Percentiles rank a stretch among this genome's conserved stretches.
phyloP scores from a whole-genome alignment of 2,329 filamentous ascomycete genomes.

The Simplicillium sp. region DNA sequence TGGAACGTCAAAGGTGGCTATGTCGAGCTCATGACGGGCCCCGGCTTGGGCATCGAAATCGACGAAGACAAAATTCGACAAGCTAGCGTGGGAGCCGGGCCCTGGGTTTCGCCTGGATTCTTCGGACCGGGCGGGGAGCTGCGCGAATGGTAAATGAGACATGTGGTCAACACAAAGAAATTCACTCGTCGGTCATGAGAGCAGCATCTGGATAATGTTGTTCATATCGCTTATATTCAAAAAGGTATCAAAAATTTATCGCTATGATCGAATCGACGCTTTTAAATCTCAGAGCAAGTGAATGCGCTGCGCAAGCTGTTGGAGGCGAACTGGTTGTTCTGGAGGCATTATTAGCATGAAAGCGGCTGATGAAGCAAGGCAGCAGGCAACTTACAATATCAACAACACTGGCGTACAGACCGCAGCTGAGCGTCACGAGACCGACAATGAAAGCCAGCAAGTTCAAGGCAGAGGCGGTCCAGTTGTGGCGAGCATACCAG shows the following conservation, averaged over 20 bases:
- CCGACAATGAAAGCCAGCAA: constrained; percentile 18
- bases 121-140: constrained; percentile 57
- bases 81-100: constrained; percentile 44
- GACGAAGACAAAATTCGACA: constrained; percentile 59
- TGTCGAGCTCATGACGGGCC: constrained; percentile 47
- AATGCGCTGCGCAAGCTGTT: constrained; percentile 17
- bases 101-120: constrained; percentile 60
- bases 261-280: neutral
- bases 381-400: constrained; percentile 18
- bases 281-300: constrained; percentile 12
- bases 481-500: constrained; percentile 19
- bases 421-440: constrained; percentile 20
- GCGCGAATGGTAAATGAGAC: constrained; percentile 52
- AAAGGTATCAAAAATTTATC: neutral
- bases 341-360: constrained; percentile 6
- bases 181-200: too few species aligned
- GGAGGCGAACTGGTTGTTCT: constrained; percentile 15
- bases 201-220: too few species aligned
- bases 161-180: neutral
- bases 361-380: neutral
- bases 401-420: constrained; percentile 21
- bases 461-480: constrained; percentile 15
- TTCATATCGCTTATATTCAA: neutral
- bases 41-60: constrained; percentile 60
- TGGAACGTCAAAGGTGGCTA: constrained; percentile 60